Evolutionary conservation across 2,329 filamentous ascomycete genomes (phyloP).

Genomic region (Penicillium sp.): DNA sequence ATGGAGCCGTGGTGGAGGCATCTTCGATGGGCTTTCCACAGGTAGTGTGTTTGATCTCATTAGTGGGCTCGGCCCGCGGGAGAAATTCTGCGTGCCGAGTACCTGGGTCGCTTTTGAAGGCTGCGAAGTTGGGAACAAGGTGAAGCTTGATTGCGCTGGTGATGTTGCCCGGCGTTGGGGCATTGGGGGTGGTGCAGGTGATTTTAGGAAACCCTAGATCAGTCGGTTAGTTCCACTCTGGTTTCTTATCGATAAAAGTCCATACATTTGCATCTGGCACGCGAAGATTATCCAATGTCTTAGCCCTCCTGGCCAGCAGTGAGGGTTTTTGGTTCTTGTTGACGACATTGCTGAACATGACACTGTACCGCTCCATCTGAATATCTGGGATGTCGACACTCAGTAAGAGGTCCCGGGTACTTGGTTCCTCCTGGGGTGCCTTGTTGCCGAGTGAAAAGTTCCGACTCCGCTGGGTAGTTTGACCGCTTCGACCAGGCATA

Average conservation of each 20-base stretch:
- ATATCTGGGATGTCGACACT: slow-evolving; percentile 77
- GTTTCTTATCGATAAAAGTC: not conserved
- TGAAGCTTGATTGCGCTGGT: slow-evolving; percentile 37
- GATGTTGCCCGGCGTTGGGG: slow-evolving; percentile 39
- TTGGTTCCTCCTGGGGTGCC: not conserved
- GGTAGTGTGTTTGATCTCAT: slow-evolving; percentile 24
- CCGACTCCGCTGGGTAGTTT: slow-evolving; percentile 8
- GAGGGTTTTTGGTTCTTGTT: slow-evolving; percentile 41
- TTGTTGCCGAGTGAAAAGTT: slow-evolving; percentile 13
- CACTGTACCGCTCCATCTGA: slow-evolving; percentile 83
- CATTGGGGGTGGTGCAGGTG: slow-evolving; percentile 12
- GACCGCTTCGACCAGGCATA: not conserved
- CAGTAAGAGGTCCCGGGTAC: slow-evolving; percentile 49
- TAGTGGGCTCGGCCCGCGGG: slow-evolving; percentile 26
- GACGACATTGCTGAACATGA: slow-evolving; percentile 84
- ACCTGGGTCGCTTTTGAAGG: slow-evolving; percentile 31
- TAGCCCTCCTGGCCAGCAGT: slow-evolving; percentile 37
- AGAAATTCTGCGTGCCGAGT: slow-evolving; percentile 33
- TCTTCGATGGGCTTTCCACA: slow-evolving; percentile 17
- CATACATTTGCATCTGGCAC: slow-evolving; percentile 49
- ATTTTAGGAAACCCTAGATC: slow-evolving; percentile 13
- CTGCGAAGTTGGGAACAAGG: slow-evolving; percentile 38
- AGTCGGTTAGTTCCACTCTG: not conserved
- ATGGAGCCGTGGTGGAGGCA: slow-evolving; percentile 7
- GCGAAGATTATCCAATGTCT: slow-evolving; percentile 50